These are phyloP conservation scores for Butyriboletus loyo DNA, from an alignment of 768 basidiomycete species.

Conservation along the genomic window DNA sequence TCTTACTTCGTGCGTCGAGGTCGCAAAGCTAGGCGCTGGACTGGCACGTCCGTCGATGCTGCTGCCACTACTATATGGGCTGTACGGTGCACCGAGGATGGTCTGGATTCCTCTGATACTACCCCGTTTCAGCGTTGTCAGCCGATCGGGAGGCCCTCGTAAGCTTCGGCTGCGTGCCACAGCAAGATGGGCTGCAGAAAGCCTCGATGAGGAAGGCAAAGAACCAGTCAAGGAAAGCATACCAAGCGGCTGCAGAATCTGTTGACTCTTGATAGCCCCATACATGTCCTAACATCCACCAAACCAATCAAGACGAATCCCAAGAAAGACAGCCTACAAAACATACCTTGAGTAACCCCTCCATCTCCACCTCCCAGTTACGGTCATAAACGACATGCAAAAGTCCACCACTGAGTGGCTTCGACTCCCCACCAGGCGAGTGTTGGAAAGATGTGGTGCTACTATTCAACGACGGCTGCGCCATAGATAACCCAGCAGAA, in stretches of 20 bases:
- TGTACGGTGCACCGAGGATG: slow-evolving; percentile 66
- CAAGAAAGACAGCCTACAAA: background rate
- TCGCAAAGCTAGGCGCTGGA: slow-evolving; percentile 89
- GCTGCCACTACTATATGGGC: slow-evolving; percentile 82
- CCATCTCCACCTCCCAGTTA: slow-evolving; percentile 85
- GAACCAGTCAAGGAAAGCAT: slow-evolving; percentile 40
- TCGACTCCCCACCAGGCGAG: slow-evolving; percentile 42
- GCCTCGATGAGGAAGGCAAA: slow-evolving; percentile 56
- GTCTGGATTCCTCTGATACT: slow-evolving; percentile 88
- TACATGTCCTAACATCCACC: slow-evolving; percentile 78
- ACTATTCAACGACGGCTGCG: slow-evolving; percentile 46
- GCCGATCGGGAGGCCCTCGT: slow-evolving; percentile 66
- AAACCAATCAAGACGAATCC: slow-evolving; percentile 1
- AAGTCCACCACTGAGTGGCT: slow-evolving; percentile 28
- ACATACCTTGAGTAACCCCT: slow-evolving; percentile 75
- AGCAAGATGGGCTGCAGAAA: slow-evolving; percentile 43
- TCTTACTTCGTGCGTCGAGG: slow-evolving; percentile 78
- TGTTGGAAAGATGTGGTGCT: slow-evolving; percentile 65
- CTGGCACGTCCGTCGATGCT: slow-evolving; percentile 87
- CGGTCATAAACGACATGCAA: slow-evolving; percentile 52
- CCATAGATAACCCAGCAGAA: slow-evolving; percentile 32
- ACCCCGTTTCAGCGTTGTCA: slow-evolving; percentile 80
- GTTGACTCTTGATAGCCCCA: slow-evolving; percentile 83
- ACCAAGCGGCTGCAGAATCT: slow-evolving; percentile 80
- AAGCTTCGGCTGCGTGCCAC: slow-evolving; percentile 67